Evolutionary conservation across 23 red algal genomes (phyloP).

Genomic region (Gracilaria caudata): DNA sequence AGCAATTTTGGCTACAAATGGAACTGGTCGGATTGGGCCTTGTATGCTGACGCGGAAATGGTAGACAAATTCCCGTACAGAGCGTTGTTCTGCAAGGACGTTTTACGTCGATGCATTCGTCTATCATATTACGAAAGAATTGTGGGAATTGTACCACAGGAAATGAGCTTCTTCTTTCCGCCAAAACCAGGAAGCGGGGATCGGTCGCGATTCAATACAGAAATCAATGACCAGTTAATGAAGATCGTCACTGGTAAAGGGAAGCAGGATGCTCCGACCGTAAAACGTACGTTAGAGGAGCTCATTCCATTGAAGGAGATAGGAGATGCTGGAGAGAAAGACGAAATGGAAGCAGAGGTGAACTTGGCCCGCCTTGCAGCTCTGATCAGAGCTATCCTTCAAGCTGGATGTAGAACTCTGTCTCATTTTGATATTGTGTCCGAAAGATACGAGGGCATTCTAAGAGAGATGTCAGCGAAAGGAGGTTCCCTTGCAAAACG

Average conservation of each 20-base stretch:
- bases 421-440: constrained; percentile 87
- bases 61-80: constrained; percentile 75
- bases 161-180: constrained; percentile 74
- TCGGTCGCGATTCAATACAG: constrained; percentile 55
- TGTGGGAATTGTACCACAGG: constrained; percentile 56
- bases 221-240: constrained; percentile 63
- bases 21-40: constrained; percentile 95
- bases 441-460: constrained; percentile 73
- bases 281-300: constrained; percentile 50
- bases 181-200: constrained; percentile 34
- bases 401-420: constrained; percentile 71
- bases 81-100: constrained; percentile 83
- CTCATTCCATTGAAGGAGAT: constrained; percentile 42
- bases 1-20: constrained; percentile 95
- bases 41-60: constrained; percentile 72
- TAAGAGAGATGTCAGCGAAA: constrained; percentile 52
- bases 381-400: constrained; percentile 70
- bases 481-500: constrained; percentile 57
- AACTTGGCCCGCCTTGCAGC: constrained; percentile 37
- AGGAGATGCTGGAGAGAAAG: background rate
- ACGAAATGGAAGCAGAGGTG: constrained; percentile 1
- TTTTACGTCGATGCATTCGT: constrained; percentile 71
- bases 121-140: constrained; percentile 81
- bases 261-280: constrained; percentile 26
- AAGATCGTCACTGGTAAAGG: constrained; percentile 74